Evolutionary conservation across 768 basidiomycete genomes (phyloP), one percentile per base, ranked within the genome.

Genomic region (Leccinum disarticulatum): DNA sequence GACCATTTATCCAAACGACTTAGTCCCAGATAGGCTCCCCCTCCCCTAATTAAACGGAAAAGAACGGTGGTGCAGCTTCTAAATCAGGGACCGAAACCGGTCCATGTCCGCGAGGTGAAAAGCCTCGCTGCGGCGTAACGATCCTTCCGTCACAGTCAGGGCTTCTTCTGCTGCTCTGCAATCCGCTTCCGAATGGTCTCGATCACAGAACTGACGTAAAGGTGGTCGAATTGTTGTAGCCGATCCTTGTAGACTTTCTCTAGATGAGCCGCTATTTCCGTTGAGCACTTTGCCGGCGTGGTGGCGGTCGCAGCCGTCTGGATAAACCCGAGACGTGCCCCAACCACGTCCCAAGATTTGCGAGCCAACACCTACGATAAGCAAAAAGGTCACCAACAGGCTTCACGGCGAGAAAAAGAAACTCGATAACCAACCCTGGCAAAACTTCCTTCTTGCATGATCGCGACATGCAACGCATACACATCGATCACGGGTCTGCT

Each of bases 401-500:
- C 48, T 49, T 17, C 49, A 51, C n/a, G 31, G 36, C 31, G 25
- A 55, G 52, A 30, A 27, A 14, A 54, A 60, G 59, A 19, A 57
- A 43, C 28, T 58, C 43, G 41, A 54, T 4, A 38, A 71, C 64
- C 10, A 52, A 74, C 71, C 69, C 69, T 65, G 11, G 63, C 49
- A 33, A 64, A 67, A 25, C 67, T 74, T 52, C 70, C 72, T 60
- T 69, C 67, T 53, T 72, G 70, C 73, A 73, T 75, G 59, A 74
- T 64, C 4, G 70, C 66, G 48, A 68, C 68, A 51, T 73, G 72
- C 54, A 72, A 55, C 2, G 68, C 61, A 43, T 73, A 74, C 11
- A 73, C 53, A 54, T 75, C 72, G 41, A 73, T 58, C 49, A 65
- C 66, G 2, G 69, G 67, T 52, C 25, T 71, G 19, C 25, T 59